These are phyloP conservation scores for Gossypium bickii DNA, from an alignment of 345 rosid genomes.

Conservation along the genomic window DNA sequence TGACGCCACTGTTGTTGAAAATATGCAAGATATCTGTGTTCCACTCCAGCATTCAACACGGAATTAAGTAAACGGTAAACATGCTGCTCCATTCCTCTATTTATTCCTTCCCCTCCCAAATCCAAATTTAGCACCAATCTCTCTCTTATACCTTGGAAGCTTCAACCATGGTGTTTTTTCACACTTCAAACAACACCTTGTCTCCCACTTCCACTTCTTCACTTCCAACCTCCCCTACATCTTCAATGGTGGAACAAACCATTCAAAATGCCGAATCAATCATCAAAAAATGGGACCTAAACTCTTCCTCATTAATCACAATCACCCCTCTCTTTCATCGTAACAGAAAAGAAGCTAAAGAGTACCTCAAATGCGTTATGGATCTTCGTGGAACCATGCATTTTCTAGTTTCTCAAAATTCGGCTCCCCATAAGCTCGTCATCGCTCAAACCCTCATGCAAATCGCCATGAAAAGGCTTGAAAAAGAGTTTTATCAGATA, in stretches of 20 bases:
- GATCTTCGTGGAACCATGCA: conserved; percentile 58
- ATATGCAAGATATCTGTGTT: not conserved
- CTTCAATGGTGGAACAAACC: conserved; percentile 41
- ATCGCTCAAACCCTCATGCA: conserved; percentile 60
- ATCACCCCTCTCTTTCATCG: conserved; percentile 35
- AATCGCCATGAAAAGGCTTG: conserved; percentile 62
- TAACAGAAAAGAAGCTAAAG: conserved; percentile 45
- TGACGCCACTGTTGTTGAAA: no score
- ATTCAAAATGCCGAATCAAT: conserved; percentile 41
- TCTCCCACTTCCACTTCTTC: conserved; percentile 19
- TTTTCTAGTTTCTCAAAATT: conserved; percentile 32
- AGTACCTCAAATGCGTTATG: conserved; percentile 36
- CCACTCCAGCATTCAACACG: not conserved
- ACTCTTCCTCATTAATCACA: conserved; percentile 33
- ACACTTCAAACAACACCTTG: not conserved
- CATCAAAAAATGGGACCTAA: conserved; percentile 55
- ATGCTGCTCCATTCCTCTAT: not conserved
- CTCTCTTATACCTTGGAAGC: not conserved
- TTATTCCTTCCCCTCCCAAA: not conserved
- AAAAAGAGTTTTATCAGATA: conserved; percentile 49
- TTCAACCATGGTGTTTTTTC: not conserved
- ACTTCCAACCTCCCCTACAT: conserved; percentile 21
- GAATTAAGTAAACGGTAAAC: not conserved
- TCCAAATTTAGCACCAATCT: not conserved
- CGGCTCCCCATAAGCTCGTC: conserved; percentile 43